Percentiles rank a stretch among this genome's conserved stretches.
These are phyloP conservation scores for Paramyrothecium roridum DNA, from an alignment of 2,329 filamentous ascomycete genomes.

Conservation along the genomic window DNA sequence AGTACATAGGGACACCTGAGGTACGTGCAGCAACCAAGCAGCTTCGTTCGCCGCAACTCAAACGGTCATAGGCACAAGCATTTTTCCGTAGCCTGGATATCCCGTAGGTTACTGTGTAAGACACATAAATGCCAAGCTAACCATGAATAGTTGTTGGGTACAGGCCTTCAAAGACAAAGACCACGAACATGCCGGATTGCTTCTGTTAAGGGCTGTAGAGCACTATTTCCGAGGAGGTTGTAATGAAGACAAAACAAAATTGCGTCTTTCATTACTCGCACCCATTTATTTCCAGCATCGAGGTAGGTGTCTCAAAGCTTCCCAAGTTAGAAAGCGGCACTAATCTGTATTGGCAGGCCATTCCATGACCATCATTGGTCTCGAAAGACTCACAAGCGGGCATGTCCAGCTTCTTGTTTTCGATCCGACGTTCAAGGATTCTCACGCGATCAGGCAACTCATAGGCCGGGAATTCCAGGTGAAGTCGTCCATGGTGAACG, in stretches of 20 bases:
- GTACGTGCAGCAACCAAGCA: conserved; percentile 36
- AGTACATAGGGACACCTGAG: conserved; percentile 93
- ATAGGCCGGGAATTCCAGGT: conserved; percentile 44
- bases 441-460: conserved; percentile 58
- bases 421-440: conserved; percentile 78
- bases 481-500: conserved; percentile 29
- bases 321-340: too few species aligned
- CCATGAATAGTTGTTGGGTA: conserved; percentile 51
- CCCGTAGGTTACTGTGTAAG: conserved; percentile 40
- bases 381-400: conserved; percentile 68
- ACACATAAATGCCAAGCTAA: neutral
- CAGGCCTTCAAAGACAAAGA: conserved; percentile 53
- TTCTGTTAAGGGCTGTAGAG: conserved; percentile 67
- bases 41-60: neutral
- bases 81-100: conserved; percentile 70
- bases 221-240: conserved; percentile 65
- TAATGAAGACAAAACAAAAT: conserved; percentile 45
- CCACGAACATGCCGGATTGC: conserved; percentile 40
- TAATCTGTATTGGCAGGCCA: conserved; percentile 55
- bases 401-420: conserved; percentile 75
- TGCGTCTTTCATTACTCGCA: conserved; percentile 69
- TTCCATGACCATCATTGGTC: conserved; percentile 84
- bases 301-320: conserved; percentile 38
- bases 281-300: conserved; percentile 90
- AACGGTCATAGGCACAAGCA: conserved; percentile 63